phyloP scores from a whole-genome alignment of 768 basidiomycete species.

The Lentinus brumalis region DNA sequence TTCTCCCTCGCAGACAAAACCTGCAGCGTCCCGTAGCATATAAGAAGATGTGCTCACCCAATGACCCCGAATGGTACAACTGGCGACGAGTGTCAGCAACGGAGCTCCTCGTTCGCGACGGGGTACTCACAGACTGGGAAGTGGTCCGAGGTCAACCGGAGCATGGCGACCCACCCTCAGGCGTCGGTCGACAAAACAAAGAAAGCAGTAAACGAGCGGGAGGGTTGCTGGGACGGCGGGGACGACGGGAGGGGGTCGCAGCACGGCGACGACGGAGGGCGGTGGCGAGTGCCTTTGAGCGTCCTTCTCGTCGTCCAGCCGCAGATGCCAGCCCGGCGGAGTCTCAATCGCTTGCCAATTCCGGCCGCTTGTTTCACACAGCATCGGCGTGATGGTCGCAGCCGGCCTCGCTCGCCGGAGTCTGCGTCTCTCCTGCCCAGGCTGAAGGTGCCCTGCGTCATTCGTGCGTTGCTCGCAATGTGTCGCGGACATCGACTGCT shows the following conservation, averaged over 20 bases:
- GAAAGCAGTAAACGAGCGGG: conserved; percentile 20
- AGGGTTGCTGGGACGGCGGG: conserved; percentile 16
- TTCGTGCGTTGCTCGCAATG: too few relatives aligned
- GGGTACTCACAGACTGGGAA: conserved; percentile 80
- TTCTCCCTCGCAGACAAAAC: too few relatives aligned
- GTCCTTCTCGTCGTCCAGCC: not conserved
- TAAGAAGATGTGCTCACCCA: conserved; percentile 47
- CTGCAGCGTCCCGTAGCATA: too few relatives aligned
- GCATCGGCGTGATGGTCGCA: not conserved
- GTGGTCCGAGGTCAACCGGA: conserved; percentile 88
- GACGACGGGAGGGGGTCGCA: conserved; percentile 16
- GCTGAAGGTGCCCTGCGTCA: too few relatives aligned
- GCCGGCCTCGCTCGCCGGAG: too few relatives aligned
- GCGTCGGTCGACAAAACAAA: conserved; percentile 11
- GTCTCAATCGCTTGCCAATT: conserved; percentile 11
- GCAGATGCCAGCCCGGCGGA: conserved; percentile 18
- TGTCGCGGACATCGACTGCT: too few relatives aligned
- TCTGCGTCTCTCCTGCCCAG: too few relatives aligned
- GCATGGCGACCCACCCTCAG: conserved; percentile 47
- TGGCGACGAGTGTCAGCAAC: conserved; percentile 33
- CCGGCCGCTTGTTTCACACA: conserved; percentile 6
- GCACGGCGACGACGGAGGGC: conserved; percentile 21
- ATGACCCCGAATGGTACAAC: conserved; percentile 91
- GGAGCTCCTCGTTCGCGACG: not conserved
- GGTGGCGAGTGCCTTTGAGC: conserved; percentile 18